These are phyloP conservation scores for Tricholoma hemisulphureum DNA, from an alignment of 768 basidiomycete species.

Conservation along the genomic window DNA sequence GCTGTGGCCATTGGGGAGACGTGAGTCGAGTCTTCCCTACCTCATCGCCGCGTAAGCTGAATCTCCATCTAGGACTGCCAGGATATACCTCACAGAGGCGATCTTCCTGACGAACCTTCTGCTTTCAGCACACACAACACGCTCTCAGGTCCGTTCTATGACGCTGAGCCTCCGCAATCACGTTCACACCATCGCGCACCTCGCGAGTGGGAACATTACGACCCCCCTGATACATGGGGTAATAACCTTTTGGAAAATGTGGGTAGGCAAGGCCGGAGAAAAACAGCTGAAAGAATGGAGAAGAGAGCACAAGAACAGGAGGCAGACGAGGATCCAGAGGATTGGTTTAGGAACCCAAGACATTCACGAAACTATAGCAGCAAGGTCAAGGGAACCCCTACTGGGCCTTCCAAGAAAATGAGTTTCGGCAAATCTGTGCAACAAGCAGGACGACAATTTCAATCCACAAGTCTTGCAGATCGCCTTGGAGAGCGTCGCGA, in stretches of 20 bases:
- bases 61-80: constrained; percentile 55
- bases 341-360: constrained; percentile 59
- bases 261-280: constrained; percentile 62
- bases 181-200: constrained; percentile 31
- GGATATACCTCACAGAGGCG: constrained; percentile 39
- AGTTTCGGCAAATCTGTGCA: constrained; percentile 37
- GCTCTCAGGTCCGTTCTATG: constrained; percentile 63
- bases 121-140: constrained; percentile 68
- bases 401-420: constrained; percentile 28
- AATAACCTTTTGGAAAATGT: constrained; percentile 54
- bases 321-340: constrained; percentile 53
- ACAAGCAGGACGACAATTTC: constrained; percentile 24
- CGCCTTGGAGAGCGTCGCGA: constrained; percentile 16
- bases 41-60: background rate
- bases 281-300: constrained; percentile 55
- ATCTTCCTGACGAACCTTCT: constrained; percentile 51
- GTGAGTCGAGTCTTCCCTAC: constrained; percentile 45
- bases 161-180: constrained; percentile 27
- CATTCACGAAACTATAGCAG: constrained; percentile 11
- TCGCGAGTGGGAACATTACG: constrained; percentile 44
- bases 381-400: constrained; percentile 6
- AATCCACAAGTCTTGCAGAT: constrained; percentile 32
- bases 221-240: constrained; percentile 46
- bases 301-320: constrained; percentile 42
- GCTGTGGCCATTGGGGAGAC: constrained; percentile 73